Conservation (phyloP, 1,284 basidiomycete species). For the Cutaneotrichosporon arboriforme region DNA sequence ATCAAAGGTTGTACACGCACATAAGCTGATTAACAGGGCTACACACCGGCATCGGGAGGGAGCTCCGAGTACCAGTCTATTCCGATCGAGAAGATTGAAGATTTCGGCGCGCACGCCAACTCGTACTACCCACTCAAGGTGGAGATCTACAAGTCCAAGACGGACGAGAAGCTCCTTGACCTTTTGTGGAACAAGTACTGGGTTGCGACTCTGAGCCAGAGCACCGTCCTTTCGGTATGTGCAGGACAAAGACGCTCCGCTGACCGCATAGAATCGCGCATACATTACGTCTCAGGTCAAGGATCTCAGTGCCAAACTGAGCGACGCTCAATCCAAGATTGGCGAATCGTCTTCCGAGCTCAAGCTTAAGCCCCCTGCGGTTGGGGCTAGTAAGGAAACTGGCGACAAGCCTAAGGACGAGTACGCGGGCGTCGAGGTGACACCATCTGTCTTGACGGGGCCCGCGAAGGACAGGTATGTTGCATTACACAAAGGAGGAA, state of each 20-base stretch:
- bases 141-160: conserved; percentile 84
- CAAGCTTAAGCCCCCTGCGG: conserved; percentile 40
- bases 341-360: conserved; percentile 16
- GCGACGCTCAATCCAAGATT: conserved; percentile 25
- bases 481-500: conserved; percentile 21
- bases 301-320: conserved; percentile 81
- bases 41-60: conserved; percentile 67
- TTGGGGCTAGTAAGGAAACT: conserved; percentile 8
- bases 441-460: conserved; percentile 60
- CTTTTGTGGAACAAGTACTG: conserved; percentile 99
- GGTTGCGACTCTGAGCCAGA: conserved; percentile 91
- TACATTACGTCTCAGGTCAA: conserved; percentile 83
- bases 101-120: conserved; percentile 97
- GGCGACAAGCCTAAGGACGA: conserved; percentile 50
- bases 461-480: conserved; percentile 82
- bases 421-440: conserved; percentile 34
- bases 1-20: background rate
- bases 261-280: conserved; percentile 66
- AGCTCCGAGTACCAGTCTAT: conserved; percentile 85
- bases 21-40: conserved; percentile 52
- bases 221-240: conserved; percentile 78
- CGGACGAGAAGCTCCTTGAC: conserved; percentile 80
- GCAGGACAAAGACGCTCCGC: background rate
- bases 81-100: conserved; percentile 89
- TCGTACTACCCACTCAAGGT: conserved; percentile 92